Conservation (phyloP, 2,329 filamentous ascomycete genomes). For the Cladosporium phlei region DNA sequence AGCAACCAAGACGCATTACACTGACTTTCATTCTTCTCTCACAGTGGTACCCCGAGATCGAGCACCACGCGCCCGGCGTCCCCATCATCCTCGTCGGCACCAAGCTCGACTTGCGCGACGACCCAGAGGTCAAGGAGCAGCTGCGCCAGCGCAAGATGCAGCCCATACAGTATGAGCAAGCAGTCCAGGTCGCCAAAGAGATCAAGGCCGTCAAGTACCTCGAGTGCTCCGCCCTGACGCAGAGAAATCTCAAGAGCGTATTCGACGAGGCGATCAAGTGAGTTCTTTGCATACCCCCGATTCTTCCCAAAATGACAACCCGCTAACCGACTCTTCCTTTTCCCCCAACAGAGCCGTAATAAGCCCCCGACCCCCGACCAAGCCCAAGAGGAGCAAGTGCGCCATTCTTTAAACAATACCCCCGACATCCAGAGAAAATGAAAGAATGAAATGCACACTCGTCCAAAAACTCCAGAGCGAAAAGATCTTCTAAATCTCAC, state of each 20-base stretch:
- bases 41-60: conserved; percentile 98
- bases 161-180: conserved; percentile 92
- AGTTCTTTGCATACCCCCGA: too few relatives aligned
- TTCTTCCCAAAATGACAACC: too few relatives aligned
- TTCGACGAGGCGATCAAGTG: conserved; percentile 98
- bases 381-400: conserved; percentile 64
- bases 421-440: too few relatives aligned
- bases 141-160: conserved; percentile 92
- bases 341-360: conserved; percentile 57
- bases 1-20: neutral
- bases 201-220: conserved; percentile 96
- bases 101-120: conserved; percentile 92
- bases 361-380: conserved; percentile 58
- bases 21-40: neutral
- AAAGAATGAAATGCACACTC: too few relatives aligned
- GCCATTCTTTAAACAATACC: conserved; percentile 56
- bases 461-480: too few relatives aligned
- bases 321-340: conserved; percentile 13
- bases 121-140: conserved; percentile 73
- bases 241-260: conserved; percentile 95
- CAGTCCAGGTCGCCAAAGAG: conserved; percentile 81
- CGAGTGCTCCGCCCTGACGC: conserved; percentile 94
- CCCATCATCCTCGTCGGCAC: conserved; percentile 96
- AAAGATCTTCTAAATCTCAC: too few relatives aligned
- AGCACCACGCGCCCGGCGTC: conserved; percentile 90